phyloP scores from a whole-genome alignment of 345 rosid species.

The Lepidium sativum region DNA sequence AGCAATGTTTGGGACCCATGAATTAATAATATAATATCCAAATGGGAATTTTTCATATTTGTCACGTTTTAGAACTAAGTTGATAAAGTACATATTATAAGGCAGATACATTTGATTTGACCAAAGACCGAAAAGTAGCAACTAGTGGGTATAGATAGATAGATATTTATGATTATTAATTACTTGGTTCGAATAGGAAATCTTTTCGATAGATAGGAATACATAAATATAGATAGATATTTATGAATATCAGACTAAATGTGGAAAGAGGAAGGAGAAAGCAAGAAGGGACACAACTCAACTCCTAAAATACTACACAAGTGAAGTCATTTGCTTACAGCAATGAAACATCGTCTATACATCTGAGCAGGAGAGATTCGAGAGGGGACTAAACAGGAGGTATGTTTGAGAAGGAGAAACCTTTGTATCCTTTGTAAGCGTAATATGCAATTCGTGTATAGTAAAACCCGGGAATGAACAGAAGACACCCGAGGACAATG shows the following conservation, averaged over 20 bases:
- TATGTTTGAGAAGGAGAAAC: conserved; percentile 89
- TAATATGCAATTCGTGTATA: conserved; percentile 89
- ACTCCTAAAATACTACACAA: conserved; percentile 17
- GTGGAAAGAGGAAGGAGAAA: neutral
- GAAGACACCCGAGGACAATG: conserved; percentile 61
- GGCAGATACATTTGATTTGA: neutral
- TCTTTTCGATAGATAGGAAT: no score
- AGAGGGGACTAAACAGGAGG: conserved; percentile 53
- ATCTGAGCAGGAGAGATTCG: neutral
- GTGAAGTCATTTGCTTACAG: neutral
- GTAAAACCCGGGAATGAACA: conserved; percentile 92
- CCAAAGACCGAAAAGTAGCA: no score
- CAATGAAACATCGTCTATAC: conserved; percentile 20
- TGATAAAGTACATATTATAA: neutral
- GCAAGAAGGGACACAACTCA: neutral
- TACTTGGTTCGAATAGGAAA: neutral
- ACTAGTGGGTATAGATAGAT: no score
- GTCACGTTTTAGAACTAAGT: neutral
- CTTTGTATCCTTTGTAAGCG: conserved; percentile 93
- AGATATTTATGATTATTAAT: no score
- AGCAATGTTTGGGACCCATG: conserved; percentile 10
- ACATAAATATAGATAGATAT: neutral
- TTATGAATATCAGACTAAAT: neutral
- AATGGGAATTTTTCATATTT: neutral
- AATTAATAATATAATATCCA: conserved; percentile 9